Percentiles rank a stretch among this genome's conserved stretches.
Evolutionary conservation across 148 eudicot genomes (phyloP).

Genomic region (Polygonum aviculare): DNA sequence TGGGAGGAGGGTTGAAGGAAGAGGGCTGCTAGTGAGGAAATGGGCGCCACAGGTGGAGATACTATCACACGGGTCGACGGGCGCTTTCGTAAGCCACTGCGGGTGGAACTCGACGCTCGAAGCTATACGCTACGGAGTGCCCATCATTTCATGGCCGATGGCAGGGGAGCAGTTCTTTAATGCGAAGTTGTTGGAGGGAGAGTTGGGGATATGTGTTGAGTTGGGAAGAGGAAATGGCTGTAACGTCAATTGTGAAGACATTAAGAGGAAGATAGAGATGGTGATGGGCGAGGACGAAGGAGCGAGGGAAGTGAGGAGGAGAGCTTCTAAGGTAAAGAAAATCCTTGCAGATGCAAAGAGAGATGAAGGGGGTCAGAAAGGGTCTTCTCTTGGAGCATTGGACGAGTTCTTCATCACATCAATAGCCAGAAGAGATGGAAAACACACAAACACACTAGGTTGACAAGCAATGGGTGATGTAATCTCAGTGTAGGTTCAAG

Average conservation of each 20-base stretch:
- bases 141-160: constrained; percentile 56
- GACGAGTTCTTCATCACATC: constrained; percentile 39
- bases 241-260: constrained; percentile 25
- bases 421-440: constrained; percentile 13
- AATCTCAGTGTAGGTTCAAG: background rate
- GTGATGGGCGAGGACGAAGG: constrained; percentile 35
- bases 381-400: constrained; percentile 43
- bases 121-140: constrained; percentile 37
- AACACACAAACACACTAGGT: background rate
- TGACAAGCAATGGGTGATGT: background rate
- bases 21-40: constrained; percentile 29
- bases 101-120: constrained; percentile 67
- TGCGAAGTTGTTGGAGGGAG: constrained; percentile 38
- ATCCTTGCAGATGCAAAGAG: constrained; percentile 26
- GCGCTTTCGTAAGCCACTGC: constrained; percentile 42
- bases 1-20: constrained; percentile 13
- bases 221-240: constrained; percentile 39
- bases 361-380: constrained; percentile 24
- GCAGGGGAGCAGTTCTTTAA: constrained; percentile 53
- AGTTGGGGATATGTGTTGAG: constrained; percentile 43
- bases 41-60: constrained; percentile 64
- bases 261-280: constrained; percentile 31
- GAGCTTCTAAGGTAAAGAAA: constrained; percentile 21
- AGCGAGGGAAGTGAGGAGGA: constrained; percentile 29
- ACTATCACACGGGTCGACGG: constrained; percentile 33